These are phyloP conservation scores for Hypsizygus ulmarius DNA, from an alignment of 1,284 basidiomycete genomes.

Conservation along the genomic window DNA sequence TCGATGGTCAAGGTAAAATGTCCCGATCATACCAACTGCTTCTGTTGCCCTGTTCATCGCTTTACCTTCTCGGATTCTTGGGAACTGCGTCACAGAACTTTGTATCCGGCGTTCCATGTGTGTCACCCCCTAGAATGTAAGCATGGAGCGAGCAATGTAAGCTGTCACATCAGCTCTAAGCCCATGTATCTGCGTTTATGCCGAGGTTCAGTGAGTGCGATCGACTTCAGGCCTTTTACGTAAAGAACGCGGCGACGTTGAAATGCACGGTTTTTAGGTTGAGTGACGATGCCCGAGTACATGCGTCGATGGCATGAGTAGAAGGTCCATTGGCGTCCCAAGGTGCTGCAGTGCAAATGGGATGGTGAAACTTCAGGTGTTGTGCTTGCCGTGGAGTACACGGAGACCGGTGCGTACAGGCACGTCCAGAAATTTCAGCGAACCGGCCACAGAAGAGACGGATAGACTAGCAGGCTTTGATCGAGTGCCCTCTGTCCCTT, in stretches of 20 bases:
- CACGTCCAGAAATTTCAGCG: not conserved
- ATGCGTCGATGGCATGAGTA: no score
- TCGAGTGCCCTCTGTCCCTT: conserved; percentile 6
- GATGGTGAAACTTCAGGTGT: not conserved
- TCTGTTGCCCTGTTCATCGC: conserved; percentile 16
- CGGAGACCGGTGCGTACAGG: not conserved
- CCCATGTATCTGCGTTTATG: conserved; percentile 11
- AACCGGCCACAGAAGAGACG: conserved; percentile 12
- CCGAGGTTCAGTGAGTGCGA: conserved; percentile 12
- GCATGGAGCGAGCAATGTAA: conserved; percentile 4
- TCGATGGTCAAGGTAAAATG: conserved; percentile 4
- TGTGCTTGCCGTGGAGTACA: conserved; percentile 14
- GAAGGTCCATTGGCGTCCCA: no score
- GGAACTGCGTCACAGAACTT: conserved; percentile 6
- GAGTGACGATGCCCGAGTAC: not conserved
- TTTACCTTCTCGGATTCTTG: conserved; percentile 14
- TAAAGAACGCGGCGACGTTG: conserved; percentile 2
- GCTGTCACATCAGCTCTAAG: conserved; percentile 7
- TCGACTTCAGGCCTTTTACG: conserved; percentile 14
- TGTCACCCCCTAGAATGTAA: not conserved
- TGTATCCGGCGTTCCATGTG: conserved; percentile 8
- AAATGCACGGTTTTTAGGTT: conserved; percentile 1
- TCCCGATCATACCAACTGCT: conserved; percentile 25
- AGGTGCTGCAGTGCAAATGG: no score
- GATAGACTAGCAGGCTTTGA: conserved; percentile 17